These are phyloP conservation scores for Reutealis trisperma DNA, from an alignment of 345 rosid genomes.

Conservation along the genomic window DNA sequence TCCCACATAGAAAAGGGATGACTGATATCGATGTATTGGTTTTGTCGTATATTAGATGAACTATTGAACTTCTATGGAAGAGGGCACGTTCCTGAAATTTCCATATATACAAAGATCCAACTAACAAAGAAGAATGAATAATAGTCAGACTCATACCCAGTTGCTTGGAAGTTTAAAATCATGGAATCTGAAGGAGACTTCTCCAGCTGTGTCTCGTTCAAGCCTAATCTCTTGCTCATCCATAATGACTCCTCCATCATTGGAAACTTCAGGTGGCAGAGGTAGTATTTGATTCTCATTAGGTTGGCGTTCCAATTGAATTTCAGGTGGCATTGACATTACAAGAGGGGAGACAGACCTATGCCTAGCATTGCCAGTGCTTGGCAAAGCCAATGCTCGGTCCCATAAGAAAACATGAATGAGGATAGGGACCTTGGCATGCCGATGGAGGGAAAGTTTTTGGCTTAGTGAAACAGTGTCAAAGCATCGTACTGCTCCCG, in stretches of 20 bases:
- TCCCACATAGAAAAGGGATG: background rate
- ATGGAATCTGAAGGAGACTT: conserved; percentile 77
- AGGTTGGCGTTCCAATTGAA: conserved; percentile 41
- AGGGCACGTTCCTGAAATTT: background rate
- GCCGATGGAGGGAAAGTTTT: conserved; percentile 88
- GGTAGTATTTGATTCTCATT: conserved; percentile 69
- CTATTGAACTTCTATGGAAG: background rate
- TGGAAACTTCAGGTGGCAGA: conserved; percentile 36
- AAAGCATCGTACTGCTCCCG: conserved; percentile 81
- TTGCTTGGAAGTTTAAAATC: conserved; percentile 67
- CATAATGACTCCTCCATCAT: conserved; percentile 18
- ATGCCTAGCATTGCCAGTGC: conserved; percentile 30
- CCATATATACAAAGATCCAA: conserved; percentile 10
- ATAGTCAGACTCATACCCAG: conserved; percentile 42
- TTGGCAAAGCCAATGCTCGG: conserved; percentile 24
- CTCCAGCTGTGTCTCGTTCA: conserved; percentile 72
- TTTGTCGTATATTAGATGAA: no score
- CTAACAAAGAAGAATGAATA: background rate
- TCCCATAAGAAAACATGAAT: conserved; percentile 80
- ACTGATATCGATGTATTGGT: no score
- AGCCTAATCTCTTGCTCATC: conserved; percentile 35
- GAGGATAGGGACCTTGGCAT: conserved; percentile 68
- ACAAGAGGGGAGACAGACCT: conserved; percentile 35
- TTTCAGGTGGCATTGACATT: conserved; percentile 39
- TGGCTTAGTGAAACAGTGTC: conserved; percentile 91